These are phyloP conservation scores for Acanthamoeba lenticulata DNA, from an alignment of 208 protist genomes.

Conservation along the genomic window DNA sequence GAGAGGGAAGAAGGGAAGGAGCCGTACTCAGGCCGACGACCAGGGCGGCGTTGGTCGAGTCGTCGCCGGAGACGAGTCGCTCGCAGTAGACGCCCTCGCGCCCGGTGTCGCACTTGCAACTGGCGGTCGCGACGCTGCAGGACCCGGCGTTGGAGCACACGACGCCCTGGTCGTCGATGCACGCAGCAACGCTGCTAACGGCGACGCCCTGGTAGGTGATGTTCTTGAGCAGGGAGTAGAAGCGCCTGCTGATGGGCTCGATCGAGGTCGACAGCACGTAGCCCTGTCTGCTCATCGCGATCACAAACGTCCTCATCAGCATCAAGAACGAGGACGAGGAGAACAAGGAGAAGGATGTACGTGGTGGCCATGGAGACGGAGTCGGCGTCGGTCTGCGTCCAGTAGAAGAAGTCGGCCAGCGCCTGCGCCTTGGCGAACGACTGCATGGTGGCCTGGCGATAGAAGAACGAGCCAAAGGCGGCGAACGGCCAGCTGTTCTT, in stretches of 20 bases:
- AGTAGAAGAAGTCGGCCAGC: background rate
- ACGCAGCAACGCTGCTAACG: background rate
- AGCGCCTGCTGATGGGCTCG: background rate
- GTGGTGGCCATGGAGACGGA: background rate
- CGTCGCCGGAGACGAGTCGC: background rate
- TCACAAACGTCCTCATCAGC: too few species aligned
- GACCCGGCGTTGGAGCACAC: background rate
- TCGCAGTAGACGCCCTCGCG: background rate
- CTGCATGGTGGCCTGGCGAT: background rate
- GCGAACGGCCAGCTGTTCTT: background rate
- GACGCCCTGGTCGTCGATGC: background rate
- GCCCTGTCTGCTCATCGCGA: background rate
- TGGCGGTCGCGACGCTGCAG: background rate
- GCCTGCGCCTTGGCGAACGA: background rate
- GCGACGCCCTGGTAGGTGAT: background rate
- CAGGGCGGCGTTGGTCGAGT: background rate
- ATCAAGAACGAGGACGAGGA: too few species aligned
- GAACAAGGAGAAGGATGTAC: background rate
- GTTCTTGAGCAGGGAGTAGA: background rate
- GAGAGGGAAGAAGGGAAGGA: background rate
- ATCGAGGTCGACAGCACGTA: background rate
- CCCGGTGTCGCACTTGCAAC: background rate
- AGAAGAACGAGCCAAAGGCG: slow-evolving; percentile 14
- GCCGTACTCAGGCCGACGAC: background rate
- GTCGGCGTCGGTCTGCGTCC: background rate